Evolutionary conservation across 768 basidiomycete species (phyloP), one percentile per base, ranked within the genome.

Genomic region (Collybia sp.): DNA sequence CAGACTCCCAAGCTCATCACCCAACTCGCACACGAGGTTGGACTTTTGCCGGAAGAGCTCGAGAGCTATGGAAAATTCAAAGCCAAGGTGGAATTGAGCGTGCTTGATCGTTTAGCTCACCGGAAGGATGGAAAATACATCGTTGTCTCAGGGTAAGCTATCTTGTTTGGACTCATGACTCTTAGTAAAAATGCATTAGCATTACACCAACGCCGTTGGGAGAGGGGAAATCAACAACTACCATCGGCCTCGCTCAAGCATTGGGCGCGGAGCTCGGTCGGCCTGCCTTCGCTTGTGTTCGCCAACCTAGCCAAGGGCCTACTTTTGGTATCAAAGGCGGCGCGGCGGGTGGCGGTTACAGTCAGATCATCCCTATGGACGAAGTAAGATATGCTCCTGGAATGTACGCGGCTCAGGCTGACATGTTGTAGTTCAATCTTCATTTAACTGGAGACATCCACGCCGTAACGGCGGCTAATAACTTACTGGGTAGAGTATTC

Each of bases 281-380:
- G 45, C 86, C 91, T 30, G 79, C 93, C 9, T 97, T 96, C 64
- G 95, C 96, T 39, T 96, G 93, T 63, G 93, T 98, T 17, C 86
- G 95, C 45, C 96, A 99, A 62, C 96, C 96, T 3, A 93, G 92
- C 69, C 95, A 99, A 66, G 95, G 96, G 11, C 95, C 95, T 30
- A 98, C 95, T 0, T 99, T 98, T 62, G 95, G 95, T 55, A 96
- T 99, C 74, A 99, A 99, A 68, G 95, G 95, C 54, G 96, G 95
- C 57, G 95, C 95, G 32, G 95, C 95, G 36, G 95, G 96, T 34
- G 95, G 95, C 50, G 95, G 95, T 43, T 99, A 98, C 72, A 93
- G 91, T 62, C 94, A 96, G 62, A 90, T 99, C 58, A 98, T 98
- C 68, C 95, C 95, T 35, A 97, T 98, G 95, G 95, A 97, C 59